Evolutionary conservation across 305 asterid genomes (phyloP), one percentile per base, ranked within the genome.

Genomic region (Rubia tinctorum): DNA sequence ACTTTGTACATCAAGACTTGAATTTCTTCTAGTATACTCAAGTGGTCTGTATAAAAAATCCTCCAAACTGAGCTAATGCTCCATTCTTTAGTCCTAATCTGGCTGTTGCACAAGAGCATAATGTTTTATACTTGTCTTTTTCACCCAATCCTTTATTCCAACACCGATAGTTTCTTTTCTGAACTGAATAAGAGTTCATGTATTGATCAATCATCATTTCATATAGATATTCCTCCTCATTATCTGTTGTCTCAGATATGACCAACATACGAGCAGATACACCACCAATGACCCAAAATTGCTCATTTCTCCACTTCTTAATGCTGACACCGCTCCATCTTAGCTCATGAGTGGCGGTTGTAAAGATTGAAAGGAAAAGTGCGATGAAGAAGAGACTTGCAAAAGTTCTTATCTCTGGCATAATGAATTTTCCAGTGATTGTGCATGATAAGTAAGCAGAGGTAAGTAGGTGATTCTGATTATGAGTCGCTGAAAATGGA

Each of bases 281-380:
- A 11, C 96, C 96, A 20, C 97, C 98, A 11, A 91, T 93, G 23
- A 93, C 98, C 98, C 97, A 93, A 75, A 93, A 91, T 66, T 93
- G 98, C 76, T 93, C 97, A 63, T 93, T 93, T 80, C 98, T 84
- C 98, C 98, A 93, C 78, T 91, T 97, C 85, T 93, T 97, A 42
- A 93, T 91, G 91, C 96, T 88, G 27, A 91, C 98, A 22, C 97
- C 96, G 72, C 98, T 91, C 98, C 98, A 93, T 73, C 96, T 77
- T 78, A 91, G 89, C 84, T 93, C 98, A 13, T 90, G 93, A 43
- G 90, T 93, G 30, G 95, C 98, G 34, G 98, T 93, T 10, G 87
- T 76, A 73, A 91, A 89, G 71, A 93, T 90, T 1, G 98, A 93
- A 49, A 93, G 90, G 78, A 93, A 91, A 64, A 93, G 96, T 42